Conservation (phyloP, 805 yeast genomes). For the Ascoidea tarda region DNA sequence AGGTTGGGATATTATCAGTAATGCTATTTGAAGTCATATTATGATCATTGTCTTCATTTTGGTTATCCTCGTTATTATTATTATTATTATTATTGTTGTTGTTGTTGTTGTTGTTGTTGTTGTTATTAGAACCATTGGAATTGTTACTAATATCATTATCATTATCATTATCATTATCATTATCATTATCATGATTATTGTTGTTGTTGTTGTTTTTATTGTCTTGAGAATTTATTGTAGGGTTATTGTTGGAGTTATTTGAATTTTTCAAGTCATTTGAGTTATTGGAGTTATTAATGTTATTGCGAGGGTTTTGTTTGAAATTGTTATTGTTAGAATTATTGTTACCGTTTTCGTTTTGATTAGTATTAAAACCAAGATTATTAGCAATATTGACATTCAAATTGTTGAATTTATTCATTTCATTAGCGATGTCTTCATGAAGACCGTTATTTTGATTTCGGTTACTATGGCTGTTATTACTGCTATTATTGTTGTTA, state of each 20-base stretch:
- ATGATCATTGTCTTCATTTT: background rate
- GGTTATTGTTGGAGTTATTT: too few species aligned
- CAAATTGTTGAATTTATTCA: background rate
- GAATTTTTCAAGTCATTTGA: background rate
- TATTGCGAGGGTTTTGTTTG: background rate
- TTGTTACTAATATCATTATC: slow-evolving; percentile 3
- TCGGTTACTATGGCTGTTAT: too few species aligned
- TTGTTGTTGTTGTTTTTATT: background rate
- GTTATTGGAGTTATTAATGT: background rate
- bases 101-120: background rate
- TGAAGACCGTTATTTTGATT: too few species aligned
- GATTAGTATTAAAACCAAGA: background rate
- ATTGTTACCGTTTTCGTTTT: background rate
- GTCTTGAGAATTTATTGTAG: background rate
- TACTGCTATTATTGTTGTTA: too few species aligned
- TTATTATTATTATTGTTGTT: background rate
- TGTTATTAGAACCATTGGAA: background rate
- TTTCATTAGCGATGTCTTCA: too few species aligned
- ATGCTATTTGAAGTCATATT: slow-evolving; percentile 6
- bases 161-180: background rate
- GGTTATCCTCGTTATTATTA: slow-evolving; percentile 2
- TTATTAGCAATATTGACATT: background rate
- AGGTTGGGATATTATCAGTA: slow-evolving; percentile 7
- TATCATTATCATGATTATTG: background rate
- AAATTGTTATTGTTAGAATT: slow-evolving; percentile 3